Base-by-base conservation (phyloP, 2,329 filamentous ascomycete species). In the Trichoderma sp. region DNA sequence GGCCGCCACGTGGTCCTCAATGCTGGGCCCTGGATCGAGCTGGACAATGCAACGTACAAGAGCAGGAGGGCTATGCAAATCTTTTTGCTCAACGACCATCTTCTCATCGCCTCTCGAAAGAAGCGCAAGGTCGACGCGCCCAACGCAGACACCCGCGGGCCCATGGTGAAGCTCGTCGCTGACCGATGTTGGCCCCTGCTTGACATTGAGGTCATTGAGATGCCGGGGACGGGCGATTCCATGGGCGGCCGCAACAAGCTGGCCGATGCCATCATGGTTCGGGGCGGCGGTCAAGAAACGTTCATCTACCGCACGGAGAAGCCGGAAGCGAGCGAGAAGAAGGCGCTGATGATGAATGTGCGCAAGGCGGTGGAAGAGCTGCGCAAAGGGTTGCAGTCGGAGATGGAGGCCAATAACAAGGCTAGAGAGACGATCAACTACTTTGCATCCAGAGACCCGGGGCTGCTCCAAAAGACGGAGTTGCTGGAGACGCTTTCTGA, bases 41-140 rank as follows among this genome's bases (percentile, higher is more conserved):
- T 99, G 67, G 96, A 99, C 78, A 96, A 95, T 68, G 95, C 95
- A 12, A 99, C 95, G 0, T 98, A 96, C 88, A 97, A 97, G 77
- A 92, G 94, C 4, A 85, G 91, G 68, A 84, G 95, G 48, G 89
- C 93, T 30, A 93, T 98, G 76, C 92, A 96, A 74, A 88, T 99
- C 67, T 93, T 98, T 66, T 78, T 99, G 65, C 83, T 99, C 3
- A 99, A 98, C 74, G 95, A 99, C 73, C 93, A 99, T 76, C 81
- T 99, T 1, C 85, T 99, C 24, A 85, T 99, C 57, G 95, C 95
- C 4, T 92, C 91, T 26, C 88, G 91, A 70, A 97, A 97, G 80
- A 97, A 97, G 81, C 92, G 94, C 72, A 92, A 93, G 71, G 82
- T 88, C 3, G 93, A 97, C 68, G 88, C 85, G 1, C 78, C 81